Conservation (phyloP, 2,329 filamentous ascomycete genomes). For the Periconia sp. region DNA sequence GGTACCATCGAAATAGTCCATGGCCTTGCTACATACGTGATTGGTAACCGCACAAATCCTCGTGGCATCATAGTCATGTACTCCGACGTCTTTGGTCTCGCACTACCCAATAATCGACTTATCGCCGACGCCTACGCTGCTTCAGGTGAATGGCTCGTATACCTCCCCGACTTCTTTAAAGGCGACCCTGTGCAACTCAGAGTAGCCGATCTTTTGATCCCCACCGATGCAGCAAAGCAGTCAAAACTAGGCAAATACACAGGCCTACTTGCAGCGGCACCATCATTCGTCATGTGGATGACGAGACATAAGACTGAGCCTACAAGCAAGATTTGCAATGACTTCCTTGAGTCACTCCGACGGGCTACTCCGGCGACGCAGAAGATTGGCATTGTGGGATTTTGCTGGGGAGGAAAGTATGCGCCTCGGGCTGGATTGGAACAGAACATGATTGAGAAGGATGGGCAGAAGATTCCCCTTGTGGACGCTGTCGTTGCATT, state of each 20-base stretch:
- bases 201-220: slow-evolving; percentile 45
- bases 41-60: slow-evolving; percentile 23
- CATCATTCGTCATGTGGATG: slow-evolving; percentile 31
- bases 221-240: slow-evolving; percentile 44
- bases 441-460: slow-evolving; percentile 43
- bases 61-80: slow-evolving; percentile 28
- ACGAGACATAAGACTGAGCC: slow-evolving; percentile 38
- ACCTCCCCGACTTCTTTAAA: slow-evolving; percentile 32
- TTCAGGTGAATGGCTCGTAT: slow-evolving; percentile 27
- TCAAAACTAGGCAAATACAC: slow-evolving; percentile 46
- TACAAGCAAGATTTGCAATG: slow-evolving; percentile 43
- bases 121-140: slow-evolving; percentile 30
- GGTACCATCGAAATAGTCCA: slow-evolving; percentile 23
- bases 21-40: slow-evolving; percentile 27
- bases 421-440: slow-evolving; percentile 20
- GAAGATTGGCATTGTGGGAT: slow-evolving; percentile 42
- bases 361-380: slow-evolving; percentile 31
- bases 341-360: slow-evolving; percentile 40
- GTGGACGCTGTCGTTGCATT: slow-evolving; percentile 47
- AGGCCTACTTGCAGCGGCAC: slow-evolving; percentile 42
- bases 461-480: slow-evolving; percentile 41
- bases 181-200: slow-evolving; percentile 24
- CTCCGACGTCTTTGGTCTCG: slow-evolving; percentile 31
- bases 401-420: slow-evolving; percentile 47
- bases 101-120: slow-evolving; percentile 33